Evolutionary conservation across 805 yeast genomes (phyloP), one percentile per base, ranked within the genome.

Genomic region (Lipomyces spencermartinsiae): DNA sequence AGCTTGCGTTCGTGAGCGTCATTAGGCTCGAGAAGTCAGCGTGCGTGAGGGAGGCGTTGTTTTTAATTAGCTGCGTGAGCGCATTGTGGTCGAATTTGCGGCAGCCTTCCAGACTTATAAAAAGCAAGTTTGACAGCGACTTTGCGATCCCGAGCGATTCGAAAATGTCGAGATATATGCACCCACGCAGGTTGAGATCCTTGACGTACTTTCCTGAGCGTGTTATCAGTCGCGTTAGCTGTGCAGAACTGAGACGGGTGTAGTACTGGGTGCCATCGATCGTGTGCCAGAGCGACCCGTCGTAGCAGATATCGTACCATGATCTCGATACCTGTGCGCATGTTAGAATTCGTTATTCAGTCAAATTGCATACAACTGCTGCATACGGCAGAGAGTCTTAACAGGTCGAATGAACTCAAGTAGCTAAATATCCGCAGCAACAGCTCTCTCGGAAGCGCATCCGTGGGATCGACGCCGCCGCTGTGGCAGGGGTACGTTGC

Each of bases 201-300:
- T 58, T 56, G 25, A 69, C 60, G 43, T 68, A 69, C 8, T 51
- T 31, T 16, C 63, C 67, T 9, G 66, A 65, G 16, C 22, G 34
- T 19, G 54, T 16, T 12, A 68, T 31, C 22, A 69, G 54, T 35
- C 53, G 37, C 10, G 54, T 19, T 14, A 69, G 58, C 31, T 60
- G 66, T 14, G 59, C 58, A 12, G 61, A n/a, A 22, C 68, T 29
- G 61, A 69, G 61, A 9, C 29, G 43, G 49, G 37, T 10, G 39
- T 61, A 66, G 55, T 37, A 60, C 22, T 19, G 16, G 43, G 57
- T 35, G 16, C 59, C 59, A 54, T 68, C 68, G 16, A 69, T 46
- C n/a, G 58, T 10, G 16, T 59, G 62, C 73, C 73, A 70, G 10
- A 70, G 66, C 59, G 60, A 29, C 29, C 69, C 72, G 54, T 70